phyloP scores from a whole-genome alignment of 495 filamentous ascomycete genomes.

The Annulohypoxylon bovei region DNA sequence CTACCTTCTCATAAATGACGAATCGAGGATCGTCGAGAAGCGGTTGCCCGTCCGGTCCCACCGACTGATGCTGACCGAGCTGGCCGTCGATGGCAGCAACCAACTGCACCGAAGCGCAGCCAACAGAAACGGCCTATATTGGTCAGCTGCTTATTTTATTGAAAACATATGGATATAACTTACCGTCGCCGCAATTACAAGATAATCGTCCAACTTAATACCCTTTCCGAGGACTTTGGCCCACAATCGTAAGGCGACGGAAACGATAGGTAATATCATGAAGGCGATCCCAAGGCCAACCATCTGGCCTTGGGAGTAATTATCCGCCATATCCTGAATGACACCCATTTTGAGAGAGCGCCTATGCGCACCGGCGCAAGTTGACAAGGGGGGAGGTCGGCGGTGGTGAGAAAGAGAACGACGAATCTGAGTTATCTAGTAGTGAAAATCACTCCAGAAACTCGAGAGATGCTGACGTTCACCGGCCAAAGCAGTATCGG shows the following conservation, averaged over 20 bases:
- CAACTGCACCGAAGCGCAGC: constrained; percentile 9
- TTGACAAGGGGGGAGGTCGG: neutral
- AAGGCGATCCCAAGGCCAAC: constrained; percentile 16
- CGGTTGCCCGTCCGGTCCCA: constrained; percentile 32
- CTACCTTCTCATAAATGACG: constrained; percentile 42
- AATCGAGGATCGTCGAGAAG: constrained; percentile 44
- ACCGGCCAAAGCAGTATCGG: neutral
- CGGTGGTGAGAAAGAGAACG: constrained; percentile 3
- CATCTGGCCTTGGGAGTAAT: constrained; percentile 20
- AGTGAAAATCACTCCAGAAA: neutral
- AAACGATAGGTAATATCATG: constrained; percentile 12
- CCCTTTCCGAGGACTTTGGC: constrained; percentile 16
- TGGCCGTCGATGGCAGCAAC: constrained; percentile 36
- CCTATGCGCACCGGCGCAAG: constrained; percentile 11
- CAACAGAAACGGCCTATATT: constrained; percentile 7
- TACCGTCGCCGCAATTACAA: constrained; percentile 11
- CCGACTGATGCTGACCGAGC: constrained; percentile 43
- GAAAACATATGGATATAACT: neutral
- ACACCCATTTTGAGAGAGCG: constrained; percentile 14
- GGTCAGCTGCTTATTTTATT: neutral
- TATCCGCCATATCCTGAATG: constrained; percentile 17
- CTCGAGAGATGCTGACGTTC: neutral
- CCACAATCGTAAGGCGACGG: constrained; percentile 13
- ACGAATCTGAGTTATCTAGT: neutral
- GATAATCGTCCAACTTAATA: constrained; percentile 8